These are phyloP conservation scores for Pouteria campechiana DNA, from an alignment of 179 eudicot genomes.

Conservation along the genomic window DNA sequence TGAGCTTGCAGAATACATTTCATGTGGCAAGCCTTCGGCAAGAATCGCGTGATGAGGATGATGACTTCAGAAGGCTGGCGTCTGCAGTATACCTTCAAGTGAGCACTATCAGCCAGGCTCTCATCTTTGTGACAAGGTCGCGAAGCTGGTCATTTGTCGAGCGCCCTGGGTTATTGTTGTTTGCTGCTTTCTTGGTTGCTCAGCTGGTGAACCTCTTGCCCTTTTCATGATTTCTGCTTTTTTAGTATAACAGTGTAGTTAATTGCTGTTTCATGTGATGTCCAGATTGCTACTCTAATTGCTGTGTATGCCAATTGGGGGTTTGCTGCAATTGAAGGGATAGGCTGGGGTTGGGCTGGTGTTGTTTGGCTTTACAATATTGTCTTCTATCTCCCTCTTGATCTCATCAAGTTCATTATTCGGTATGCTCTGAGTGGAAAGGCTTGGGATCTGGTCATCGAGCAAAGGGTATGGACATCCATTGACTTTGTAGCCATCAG, in stretches of 20 bases:
- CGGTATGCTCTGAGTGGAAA: constrained; percentile 81
- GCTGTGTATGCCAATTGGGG: constrained; percentile 90
- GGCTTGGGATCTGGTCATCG: constrained; percentile 94
- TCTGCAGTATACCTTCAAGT: constrained; percentile 94
- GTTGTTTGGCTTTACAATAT: constrained; percentile 83
- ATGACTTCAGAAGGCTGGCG: constrained; percentile 60
- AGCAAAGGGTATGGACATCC: constrained; percentile 56
- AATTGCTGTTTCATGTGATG: neutral
- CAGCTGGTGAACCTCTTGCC: constrained; percentile 46
- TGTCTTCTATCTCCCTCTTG: constrained; percentile 71
- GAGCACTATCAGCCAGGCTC: constrained; percentile 91
- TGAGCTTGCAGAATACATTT: constrained; percentile 41
- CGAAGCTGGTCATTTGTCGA: constrained; percentile 87
- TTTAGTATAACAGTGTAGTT: neutral
- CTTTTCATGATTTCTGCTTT: neutral
- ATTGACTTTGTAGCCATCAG: too few relatives aligned
- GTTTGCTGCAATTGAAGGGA: constrained; percentile 87
- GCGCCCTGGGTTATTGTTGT: constrained; percentile 73
- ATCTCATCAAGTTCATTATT: constrained; percentile 61
- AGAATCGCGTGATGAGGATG: constrained; percentile 33
- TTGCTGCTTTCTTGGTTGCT: constrained; percentile 66
- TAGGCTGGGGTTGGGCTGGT: constrained; percentile 99
- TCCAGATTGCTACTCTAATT: constrained; percentile 76
- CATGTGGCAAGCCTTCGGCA: constrained; percentile 71
- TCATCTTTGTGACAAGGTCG: constrained; percentile 85